Evolutionary conservation across 768 basidiomycete genomes (phyloP), one percentile per base, ranked within the genome.

Genomic region (Pleurotus eryngii): DNA sequence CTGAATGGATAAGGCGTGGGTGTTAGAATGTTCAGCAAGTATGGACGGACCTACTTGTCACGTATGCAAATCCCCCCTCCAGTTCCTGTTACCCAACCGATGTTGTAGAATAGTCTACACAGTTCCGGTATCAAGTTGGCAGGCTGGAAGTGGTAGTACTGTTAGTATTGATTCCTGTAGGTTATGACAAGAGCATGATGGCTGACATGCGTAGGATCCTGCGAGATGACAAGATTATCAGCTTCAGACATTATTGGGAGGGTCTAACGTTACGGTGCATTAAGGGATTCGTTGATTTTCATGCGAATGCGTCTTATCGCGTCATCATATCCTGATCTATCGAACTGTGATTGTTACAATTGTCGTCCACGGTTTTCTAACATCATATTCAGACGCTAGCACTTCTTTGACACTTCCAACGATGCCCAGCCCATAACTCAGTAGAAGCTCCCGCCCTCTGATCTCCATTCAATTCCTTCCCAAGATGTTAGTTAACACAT

Each of bases 51-150:
- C 83, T 59, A 89, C 90, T 80, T 85, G 43, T 76, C 69, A 17
- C 89, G 81, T 59, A 92, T 92, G 59, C 83, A 85, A 59, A 91
- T 90, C 0, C 90, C 90, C 22, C 85, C 85, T 5, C 92, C 92
- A 2, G 93, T 95, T 14, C 93, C 92, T 2, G 92, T 95, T 1
- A 95, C 93, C 93, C 93, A 95, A 12, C 93, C 93, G 18, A 95
- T 81, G 74, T 80, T 80, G 73, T 95, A 95, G 71, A 95, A 95
- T 5, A 84, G 82, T 45, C 82, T 76, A 69, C 93, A 95, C 1
- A 95, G 79, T 65, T 91, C 89, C 30, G 89, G 89, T 54, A 95
- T 95, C 60, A 95, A 79, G 70, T 92, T 94, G n/a, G 93, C 93
- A 17, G 93, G 92, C 86, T 95, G 75, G 47, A 43, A 30, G 43